Evolutionary conservation across 2,329 filamentous ascomycete genomes (phyloP).

Genomic region (Aaosphaeria arxii): DNA sequence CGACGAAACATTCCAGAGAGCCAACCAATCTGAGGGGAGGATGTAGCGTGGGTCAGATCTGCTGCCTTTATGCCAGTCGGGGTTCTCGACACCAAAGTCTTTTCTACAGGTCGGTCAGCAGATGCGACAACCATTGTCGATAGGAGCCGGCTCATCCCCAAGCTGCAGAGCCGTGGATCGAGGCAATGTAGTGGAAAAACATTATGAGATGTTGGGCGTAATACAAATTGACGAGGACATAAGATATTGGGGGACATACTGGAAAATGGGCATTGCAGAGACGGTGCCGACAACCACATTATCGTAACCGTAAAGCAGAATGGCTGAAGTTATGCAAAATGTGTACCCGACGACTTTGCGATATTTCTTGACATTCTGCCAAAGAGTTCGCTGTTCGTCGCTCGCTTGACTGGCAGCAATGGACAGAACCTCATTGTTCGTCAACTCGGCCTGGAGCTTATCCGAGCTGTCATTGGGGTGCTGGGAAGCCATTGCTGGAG

Average conservation of each 20-base stretch:
- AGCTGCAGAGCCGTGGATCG: too few relatives aligned
- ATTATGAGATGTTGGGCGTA: too few relatives aligned
- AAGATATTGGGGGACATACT: slow-evolving; percentile 12
- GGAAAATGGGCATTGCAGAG: slow-evolving; percentile 26
- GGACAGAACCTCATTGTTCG: slow-evolving; percentile 9
- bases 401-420: slow-evolving; percentile 3
- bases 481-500: background rate
- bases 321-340: slow-evolving; percentile 22
- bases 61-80: slow-evolving; percentile 8
- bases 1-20: slow-evolving; percentile 23
- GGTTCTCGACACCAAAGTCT: slow-evolving; percentile 22
- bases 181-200: too few relatives aligned
- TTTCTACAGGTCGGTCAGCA: slow-evolving; percentile 9
- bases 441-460: slow-evolving; percentile 3
- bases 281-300: slow-evolving; percentile 28
- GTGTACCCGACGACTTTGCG: slow-evolving; percentile 22
- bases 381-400: slow-evolving; percentile 21
- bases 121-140: too few relatives aligned
- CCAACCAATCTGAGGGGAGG: slow-evolving; percentile 25
- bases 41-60: slow-evolving; percentile 13
- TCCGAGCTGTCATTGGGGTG: slow-evolving; percentile 4
- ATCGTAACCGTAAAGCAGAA: slow-evolving; percentile 29
- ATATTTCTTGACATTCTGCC: slow-evolving; percentile 31
- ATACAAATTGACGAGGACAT: too few relatives aligned
- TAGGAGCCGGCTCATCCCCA: too few relatives aligned